Evolutionary conservation across 2,329 filamentous ascomycete species (phyloP).

Genomic region (Huntiella bhutanensis): DNA sequence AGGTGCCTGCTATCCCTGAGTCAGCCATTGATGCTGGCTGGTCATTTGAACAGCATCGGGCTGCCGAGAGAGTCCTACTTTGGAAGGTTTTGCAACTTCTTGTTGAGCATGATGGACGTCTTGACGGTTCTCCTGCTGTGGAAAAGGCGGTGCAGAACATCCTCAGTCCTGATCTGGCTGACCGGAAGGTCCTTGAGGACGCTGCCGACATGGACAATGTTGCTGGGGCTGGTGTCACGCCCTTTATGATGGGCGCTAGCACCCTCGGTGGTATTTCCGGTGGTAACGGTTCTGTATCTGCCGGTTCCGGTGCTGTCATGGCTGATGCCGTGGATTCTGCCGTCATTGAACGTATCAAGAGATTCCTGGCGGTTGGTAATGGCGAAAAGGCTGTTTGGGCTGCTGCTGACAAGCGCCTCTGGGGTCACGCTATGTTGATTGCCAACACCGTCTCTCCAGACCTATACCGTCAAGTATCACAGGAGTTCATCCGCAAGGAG

Average conservation of each 20-base stretch:
- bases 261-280: not conserved
- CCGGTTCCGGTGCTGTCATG: not conserved
- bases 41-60: slow-evolving; percentile 46
- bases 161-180: slow-evolving; percentile 36
- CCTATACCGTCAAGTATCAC: slow-evolving; percentile 79
- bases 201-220: slow-evolving; percentile 3
- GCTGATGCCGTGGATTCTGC: slow-evolving; percentile 51
- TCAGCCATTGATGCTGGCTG: slow-evolving; percentile 29
- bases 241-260: not conserved
- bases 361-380: slow-evolving; percentile 57
- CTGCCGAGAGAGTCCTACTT: slow-evolving; percentile 61
- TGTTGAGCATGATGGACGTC: slow-evolving; percentile 65
- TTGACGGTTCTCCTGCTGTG: slow-evolving; percentile 55
- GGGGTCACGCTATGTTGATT: slow-evolving; percentile 91
- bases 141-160: slow-evolving; percentile 59
- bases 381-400: slow-evolving; percentile 84
- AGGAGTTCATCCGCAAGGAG: slow-evolving; percentile 90
- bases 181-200: not conserved
- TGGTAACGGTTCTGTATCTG: slow-evolving; percentile 18
- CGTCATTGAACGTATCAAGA: slow-evolving; percentile 53
- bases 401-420: slow-evolving; percentile 79
- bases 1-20: slow-evolving; percentile 29
- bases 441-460: slow-evolving; percentile 60
- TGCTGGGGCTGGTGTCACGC: not conserved
- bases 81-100: slow-evolving; percentile 75